phyloP scores from a whole-genome alignment of 2,329 filamentous ascomycete species.

The Penicillium hordei region DNA sequence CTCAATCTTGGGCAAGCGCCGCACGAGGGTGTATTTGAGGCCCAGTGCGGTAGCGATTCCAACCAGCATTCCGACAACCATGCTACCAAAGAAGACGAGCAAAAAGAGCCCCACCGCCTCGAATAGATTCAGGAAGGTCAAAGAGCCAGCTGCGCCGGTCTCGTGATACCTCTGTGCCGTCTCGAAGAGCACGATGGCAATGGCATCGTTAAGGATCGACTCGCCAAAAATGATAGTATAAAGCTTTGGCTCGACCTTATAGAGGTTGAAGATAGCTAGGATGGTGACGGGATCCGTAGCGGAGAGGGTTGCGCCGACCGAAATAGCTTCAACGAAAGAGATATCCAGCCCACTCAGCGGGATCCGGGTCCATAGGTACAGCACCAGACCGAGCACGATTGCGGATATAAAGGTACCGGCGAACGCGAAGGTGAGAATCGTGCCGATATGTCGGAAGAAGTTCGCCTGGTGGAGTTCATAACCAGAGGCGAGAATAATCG shows the following conservation, averaged over 20 bases:
- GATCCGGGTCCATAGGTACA: slow-evolving; percentile 85
- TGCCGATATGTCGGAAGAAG: slow-evolving; percentile 98
- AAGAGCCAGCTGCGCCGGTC: slow-evolving; percentile 59
- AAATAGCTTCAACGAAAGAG: slow-evolving; percentile 92
- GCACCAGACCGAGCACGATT: slow-evolving; percentile 83
- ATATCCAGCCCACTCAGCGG: slow-evolving; percentile 83
- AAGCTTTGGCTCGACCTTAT: slow-evolving; percentile 97
- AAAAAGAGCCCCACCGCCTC: slow-evolving; percentile 94
- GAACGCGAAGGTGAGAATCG: slow-evolving; percentile 96
- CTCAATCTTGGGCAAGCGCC: slow-evolving; percentile 92
- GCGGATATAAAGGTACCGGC: slow-evolving; percentile 96
- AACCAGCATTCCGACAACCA: slow-evolving; percentile 83
- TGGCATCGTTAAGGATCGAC: slow-evolving; percentile 95
- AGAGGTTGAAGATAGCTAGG: slow-evolving; percentile 96
- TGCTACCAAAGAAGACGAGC: slow-evolving; percentile 90
- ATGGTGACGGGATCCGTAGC: slow-evolving; percentile 98
- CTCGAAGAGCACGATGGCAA: slow-evolving; percentile 98
- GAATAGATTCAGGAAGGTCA: slow-evolving; percentile 79
- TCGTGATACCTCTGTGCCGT: slow-evolving; percentile 91
- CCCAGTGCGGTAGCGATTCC: slow-evolving; percentile 84
- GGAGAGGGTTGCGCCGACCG: slow-evolving; percentile 91
- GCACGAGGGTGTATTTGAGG: slow-evolving; percentile 91
- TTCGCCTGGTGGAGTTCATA: slow-evolving; percentile 98
- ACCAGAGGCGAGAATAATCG: slow-evolving; percentile 94
- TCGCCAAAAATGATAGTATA: slow-evolving; percentile 99